Base-by-base conservation (phyloP, 495 filamentous ascomycete species). In the Pseudevernia furfuracea region DNA sequence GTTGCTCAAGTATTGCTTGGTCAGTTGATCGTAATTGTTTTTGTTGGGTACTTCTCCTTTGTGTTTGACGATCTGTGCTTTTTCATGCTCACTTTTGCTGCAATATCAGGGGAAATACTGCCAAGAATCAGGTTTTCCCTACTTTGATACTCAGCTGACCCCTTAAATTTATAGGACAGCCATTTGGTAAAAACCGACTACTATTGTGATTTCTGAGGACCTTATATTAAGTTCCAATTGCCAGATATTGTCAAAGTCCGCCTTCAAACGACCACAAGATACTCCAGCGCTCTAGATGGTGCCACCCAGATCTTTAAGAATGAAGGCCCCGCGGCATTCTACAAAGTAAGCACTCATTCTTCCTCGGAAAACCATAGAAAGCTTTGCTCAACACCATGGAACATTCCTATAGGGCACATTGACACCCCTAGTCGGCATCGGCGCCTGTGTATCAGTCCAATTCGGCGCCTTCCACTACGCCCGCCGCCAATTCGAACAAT, bases 391-490 rank as follows among this genome's bases (percentile, higher is more conserved):
- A 10, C 52, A 55, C 11, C 25, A 1, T 34, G 3, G 15, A 55
- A 59, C 48, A 10, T 2, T n/a, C 11, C 15, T 0, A 4, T 58
- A 74, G 72, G 94, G 94, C 66, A 97, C 95, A 4, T 79, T 97
- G 60, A 97, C 95, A n/a, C 94, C 94, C 1, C 79, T 98, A 39
- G 82, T 98, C 41, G 94, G 94, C 67, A 97, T 98, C 72, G 94
- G 94, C 71, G 95, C 95, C 64, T 98, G 94, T 73, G 94, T 97
- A 39, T 94, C 90, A 44, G 87, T 98, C 70, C 94, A 98, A 82
- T 98, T 98, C 77, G 94, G 94, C 68, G 94, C 87, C 70, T 98
- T 97, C 85, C 90, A 96, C 80, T 87, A 87, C 68, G 92, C 93
- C 19, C 90, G 91, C 48, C 87, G 95, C 49, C 85, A 82, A 64